Percentiles rank a stretch among this genome's conserved stretches.
Conservation (phyloP, 441 rosid species). For the Pelargonium citronellum region DNA sequence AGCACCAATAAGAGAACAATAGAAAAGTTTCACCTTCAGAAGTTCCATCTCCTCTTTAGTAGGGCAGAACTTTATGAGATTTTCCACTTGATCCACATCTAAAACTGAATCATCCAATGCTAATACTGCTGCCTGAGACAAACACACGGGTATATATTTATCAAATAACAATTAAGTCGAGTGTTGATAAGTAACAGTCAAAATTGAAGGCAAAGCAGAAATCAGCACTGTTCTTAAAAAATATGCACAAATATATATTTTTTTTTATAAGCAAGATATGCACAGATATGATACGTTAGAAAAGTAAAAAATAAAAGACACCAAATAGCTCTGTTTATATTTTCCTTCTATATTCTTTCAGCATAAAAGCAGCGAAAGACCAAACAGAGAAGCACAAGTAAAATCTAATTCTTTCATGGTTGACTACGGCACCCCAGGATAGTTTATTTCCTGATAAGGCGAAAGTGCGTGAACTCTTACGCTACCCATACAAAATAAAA, state of each 20-base stretch:
- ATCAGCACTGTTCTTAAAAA: no score
- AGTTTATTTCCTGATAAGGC: no score
- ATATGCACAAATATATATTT: no score
- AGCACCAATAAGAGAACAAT: slow-evolving; percentile 5
- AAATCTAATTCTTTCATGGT: neutral
- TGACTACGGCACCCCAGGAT: neutral
- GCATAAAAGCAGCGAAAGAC: neutral
- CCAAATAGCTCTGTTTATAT: neutral
- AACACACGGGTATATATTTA: slow-evolving; percentile 18
- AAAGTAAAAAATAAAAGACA: neutral
- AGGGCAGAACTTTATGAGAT: slow-evolving; percentile 94
- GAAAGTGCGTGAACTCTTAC: no score
- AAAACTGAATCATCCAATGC: slow-evolving; percentile 87
- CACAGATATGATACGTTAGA: neutral
- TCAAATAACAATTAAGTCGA: neutral
- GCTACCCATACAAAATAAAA: no score
- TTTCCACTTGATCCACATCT: slow-evolving; percentile 95
- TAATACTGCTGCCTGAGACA: slow-evolving; percentile 78
- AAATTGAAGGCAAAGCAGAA: no score
- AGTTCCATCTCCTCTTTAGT: slow-evolving; percentile 98
- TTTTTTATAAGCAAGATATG: neutral
- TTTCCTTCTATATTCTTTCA: neutral
- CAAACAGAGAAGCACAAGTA: neutral
- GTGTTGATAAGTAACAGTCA: no score
- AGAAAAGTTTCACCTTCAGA: slow-evolving; percentile 64